These are phyloP conservation scores for Ustilago bromivora DNA, from an alignment of 1,284 basidiomycete genomes.

Conservation along the genomic window DNA sequence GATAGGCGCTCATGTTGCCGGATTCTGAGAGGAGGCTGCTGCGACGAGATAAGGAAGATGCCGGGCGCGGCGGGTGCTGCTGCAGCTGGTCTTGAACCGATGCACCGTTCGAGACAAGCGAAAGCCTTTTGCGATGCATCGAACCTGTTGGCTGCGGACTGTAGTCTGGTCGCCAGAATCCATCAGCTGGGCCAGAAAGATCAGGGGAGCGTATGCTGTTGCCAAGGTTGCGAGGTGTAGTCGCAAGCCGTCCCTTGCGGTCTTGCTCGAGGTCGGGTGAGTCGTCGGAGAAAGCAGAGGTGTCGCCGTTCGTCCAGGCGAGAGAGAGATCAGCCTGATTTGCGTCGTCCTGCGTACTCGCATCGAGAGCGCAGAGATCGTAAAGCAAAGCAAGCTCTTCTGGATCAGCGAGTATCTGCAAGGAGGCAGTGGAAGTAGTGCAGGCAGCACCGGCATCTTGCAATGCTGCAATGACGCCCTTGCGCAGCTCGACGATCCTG, in stretches of 20 bases:
- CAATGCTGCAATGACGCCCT: constrained; percentile 32
- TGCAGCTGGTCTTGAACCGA: constrained; percentile 31
- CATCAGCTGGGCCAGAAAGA: constrained; percentile 2
- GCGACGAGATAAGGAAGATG: constrained; percentile 40
- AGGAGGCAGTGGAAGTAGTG: constrained; percentile 10
- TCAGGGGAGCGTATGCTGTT: constrained; percentile 32
- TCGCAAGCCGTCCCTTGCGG: constrained; percentile 32
- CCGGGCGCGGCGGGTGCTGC: constrained; percentile 26
- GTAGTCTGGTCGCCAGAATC: constrained; percentile 8
- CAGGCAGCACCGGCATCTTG: constrained; percentile 47
- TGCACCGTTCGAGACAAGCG: constrained; percentile 51
- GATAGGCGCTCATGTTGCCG: constrained; percentile 22
- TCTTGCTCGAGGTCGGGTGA: constrained; percentile 31
- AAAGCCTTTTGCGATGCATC: constrained; percentile 37
- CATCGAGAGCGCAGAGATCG: constrained; percentile 58
- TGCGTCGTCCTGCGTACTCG: constrained; percentile 14
- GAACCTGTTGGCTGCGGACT: constrained; percentile 25
- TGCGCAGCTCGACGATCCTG: constrained; percentile 47
- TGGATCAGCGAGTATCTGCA: constrained; percentile 44
- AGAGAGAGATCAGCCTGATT: constrained; percentile 28
- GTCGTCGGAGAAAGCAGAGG: constrained; percentile 23
- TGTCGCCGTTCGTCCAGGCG: constrained; percentile 31
- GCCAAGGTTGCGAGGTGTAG: constrained; percentile 51
- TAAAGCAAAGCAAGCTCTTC: constrained; percentile 55
- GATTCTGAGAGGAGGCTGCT: constrained; percentile 46